Conservation (phyloP, 1,284 basidiomycete genomes). For the Malassezia nana region DNA sequence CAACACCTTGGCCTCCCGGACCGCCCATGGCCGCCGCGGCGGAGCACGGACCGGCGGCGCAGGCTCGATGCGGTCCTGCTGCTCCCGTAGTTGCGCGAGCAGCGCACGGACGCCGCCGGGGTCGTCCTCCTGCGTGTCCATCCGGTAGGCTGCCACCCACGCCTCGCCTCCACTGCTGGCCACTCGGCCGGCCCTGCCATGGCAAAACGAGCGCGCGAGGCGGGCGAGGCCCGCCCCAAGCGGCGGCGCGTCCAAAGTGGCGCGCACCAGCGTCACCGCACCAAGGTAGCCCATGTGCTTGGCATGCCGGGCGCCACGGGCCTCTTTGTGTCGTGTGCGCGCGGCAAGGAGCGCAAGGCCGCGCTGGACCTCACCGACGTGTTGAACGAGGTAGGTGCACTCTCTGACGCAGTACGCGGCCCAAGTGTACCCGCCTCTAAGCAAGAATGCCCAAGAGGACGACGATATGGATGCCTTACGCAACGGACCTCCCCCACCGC, state of each 20-base stretch:
- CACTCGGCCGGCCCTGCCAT: neutral
- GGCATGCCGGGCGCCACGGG: constrained; percentile 12
- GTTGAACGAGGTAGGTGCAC: constrained; percentile 29
- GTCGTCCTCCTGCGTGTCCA: constrained; percentile 5
- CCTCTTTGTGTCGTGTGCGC: constrained; percentile 35
- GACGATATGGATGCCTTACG: constrained; percentile 29
- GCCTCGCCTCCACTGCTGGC: neutral
- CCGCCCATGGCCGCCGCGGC: constrained; percentile 4
- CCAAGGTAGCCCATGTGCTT: neutral
- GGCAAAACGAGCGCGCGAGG: neutral
- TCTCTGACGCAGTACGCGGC: constrained; percentile 5
- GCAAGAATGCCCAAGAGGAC: neutral
- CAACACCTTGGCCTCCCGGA: neutral
- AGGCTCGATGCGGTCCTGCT: constrained; percentile 2
- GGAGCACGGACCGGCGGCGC: neutral
- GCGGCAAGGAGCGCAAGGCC: constrained; percentile 38
- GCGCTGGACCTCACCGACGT: constrained; percentile 35
- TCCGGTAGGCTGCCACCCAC: neutral
- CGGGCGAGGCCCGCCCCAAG: neutral
- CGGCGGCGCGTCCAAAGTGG: constrained; percentile 1
- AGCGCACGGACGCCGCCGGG: constrained; percentile 14
- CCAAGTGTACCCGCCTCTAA: neutral
- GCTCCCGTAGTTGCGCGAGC: constrained; percentile 13
- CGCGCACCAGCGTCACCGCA: constrained; percentile 13
- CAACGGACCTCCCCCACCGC: constrained; percentile 20